Evolutionary conservation across 306 rosid species (phyloP).

Genomic region (Canavalia gladiata): DNA sequence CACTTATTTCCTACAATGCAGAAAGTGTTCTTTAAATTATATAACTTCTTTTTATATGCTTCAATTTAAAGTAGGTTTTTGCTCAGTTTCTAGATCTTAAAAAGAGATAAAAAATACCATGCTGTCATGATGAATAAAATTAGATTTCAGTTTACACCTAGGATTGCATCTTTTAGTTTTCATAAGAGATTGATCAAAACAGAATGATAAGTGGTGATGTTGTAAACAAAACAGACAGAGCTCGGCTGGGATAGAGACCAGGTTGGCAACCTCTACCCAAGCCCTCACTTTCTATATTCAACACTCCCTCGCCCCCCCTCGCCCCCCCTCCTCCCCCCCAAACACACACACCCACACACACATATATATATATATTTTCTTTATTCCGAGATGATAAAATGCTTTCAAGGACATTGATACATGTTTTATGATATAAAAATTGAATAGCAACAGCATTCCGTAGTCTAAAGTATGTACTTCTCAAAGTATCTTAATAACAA

Average conservation of each 20-base stretch:
- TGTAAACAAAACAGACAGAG: not conserved
- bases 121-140: not conserved
- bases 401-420: conserved; percentile 18
- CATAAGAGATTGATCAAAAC: conserved; percentile 26
- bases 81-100: not conserved
- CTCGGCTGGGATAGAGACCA: not conserved
- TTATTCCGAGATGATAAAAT: conserved; percentile 10
- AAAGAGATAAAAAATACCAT: not conserved
- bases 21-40: not conserved
- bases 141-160: not conserved
- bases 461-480: not conserved
- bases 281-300: not conserved
- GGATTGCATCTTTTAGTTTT: not conserved
- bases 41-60: not conserved
- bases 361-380: no score
- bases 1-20: not conserved
- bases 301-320: not conserved
- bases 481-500: not conserved
- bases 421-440: not conserved
- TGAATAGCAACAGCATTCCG: not conserved
- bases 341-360: not conserved
- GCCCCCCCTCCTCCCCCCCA: not conserved
- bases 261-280: not conserved
- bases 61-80: not conserved
- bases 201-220: not conserved